phyloP scores from a whole-genome alignment of 208 protist species.

The Leishmania gerbilli region DNA sequence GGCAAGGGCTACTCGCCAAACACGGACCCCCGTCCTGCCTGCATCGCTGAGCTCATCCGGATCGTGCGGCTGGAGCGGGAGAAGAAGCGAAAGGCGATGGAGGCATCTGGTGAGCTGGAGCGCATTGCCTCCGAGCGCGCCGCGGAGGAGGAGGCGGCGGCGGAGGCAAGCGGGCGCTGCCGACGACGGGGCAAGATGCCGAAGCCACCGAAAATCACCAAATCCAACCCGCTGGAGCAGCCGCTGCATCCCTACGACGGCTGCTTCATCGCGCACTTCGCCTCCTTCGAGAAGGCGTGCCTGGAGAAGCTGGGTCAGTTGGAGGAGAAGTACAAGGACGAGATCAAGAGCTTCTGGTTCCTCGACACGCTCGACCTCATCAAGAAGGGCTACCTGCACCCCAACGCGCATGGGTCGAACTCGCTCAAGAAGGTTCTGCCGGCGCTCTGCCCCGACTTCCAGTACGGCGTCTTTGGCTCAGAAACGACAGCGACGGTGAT shows the following conservation, averaged over 20 bases:
- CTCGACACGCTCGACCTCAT: slow-evolving; percentile 88
- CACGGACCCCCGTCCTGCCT: slow-evolving; percentile 68
- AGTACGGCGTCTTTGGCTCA: slow-evolving; percentile 85
- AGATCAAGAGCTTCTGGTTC: slow-evolving; percentile 86
- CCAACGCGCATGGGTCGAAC: slow-evolving; percentile 85
- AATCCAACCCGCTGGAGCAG: slow-evolving; percentile 40
- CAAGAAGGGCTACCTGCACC: slow-evolving; percentile 77
- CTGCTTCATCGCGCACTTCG: slow-evolving; percentile 88
- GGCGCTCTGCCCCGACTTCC: slow-evolving; percentile 83
- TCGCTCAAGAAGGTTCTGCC: slow-evolving; percentile 92
- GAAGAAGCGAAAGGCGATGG: slow-evolving; percentile 69
- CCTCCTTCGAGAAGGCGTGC: slow-evolving; percentile 89
- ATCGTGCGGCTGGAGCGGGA: slow-evolving; percentile 75
- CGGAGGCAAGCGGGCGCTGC: slow-evolving; percentile 24
- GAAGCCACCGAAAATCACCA: slow-evolving; percentile 44
- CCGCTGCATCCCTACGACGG: slow-evolving; percentile 80
- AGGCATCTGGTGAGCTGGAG: slow-evolving; percentile 55
- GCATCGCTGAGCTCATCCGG: slow-evolving; percentile 78
- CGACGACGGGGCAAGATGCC: slow-evolving; percentile 26
- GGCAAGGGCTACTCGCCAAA: slow-evolving; percentile 86
- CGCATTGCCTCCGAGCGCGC: slow-evolving; percentile 26
- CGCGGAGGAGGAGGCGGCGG: slow-evolving; percentile 24
- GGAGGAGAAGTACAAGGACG: slow-evolving; percentile 72
- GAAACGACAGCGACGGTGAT: slow-evolving; percentile 24
- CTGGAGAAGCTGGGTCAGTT: slow-evolving; percentile 85